A percentile compares a stretch with the other conserved stretches of the same genome.
These are phyloP conservation scores for Russula abietina DNA, from an alignment of 768 basidiomycete species.

Conservation along the genomic window DNA sequence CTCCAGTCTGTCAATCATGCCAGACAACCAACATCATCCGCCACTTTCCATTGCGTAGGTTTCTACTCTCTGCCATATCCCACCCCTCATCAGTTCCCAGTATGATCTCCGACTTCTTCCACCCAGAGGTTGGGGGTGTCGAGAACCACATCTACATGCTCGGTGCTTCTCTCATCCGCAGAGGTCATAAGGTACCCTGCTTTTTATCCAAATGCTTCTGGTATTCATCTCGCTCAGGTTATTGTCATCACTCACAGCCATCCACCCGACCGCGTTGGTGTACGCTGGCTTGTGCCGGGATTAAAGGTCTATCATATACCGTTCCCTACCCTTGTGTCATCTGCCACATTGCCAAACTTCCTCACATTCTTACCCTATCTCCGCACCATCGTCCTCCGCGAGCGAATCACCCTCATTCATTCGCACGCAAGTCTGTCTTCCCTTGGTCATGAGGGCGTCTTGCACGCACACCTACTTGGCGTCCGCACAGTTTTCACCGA, in stretches of 20 bases:
- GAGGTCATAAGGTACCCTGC: slow-evolving; percentile 70
- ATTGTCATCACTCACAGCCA: slow-evolving; percentile 94
- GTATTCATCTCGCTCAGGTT: slow-evolving; percentile 46
- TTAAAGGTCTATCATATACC: slow-evolving; percentile 96
- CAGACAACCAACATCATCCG: neutral
- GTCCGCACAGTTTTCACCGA: slow-evolving; percentile 94
- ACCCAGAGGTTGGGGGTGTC: slow-evolving; percentile 90
- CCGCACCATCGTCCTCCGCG: slow-evolving; percentile 80
- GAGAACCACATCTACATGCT: slow-evolving; percentile 96
- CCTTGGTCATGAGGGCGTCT: slow-evolving; percentile 86
- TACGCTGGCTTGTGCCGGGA: slow-evolving; percentile 81
- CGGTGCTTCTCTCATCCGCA: slow-evolving; percentile 69
- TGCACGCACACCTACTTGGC: slow-evolving; percentile 83
- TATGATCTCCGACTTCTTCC: slow-evolving; percentile 97
- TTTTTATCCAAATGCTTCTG: neutral
- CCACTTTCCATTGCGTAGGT: slow-evolving; percentile 17
- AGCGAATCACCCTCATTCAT: slow-evolving; percentile 82
- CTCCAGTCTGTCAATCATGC: neutral
- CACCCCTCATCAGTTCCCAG: slow-evolving; percentile 35
- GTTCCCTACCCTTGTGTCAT: slow-evolving; percentile 79
- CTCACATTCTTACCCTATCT: slow-evolving; percentile 89
- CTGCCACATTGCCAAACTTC: slow-evolving; percentile 92
- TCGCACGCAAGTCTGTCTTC: slow-evolving; percentile 88
- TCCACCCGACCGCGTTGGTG: slow-evolving; percentile 74
- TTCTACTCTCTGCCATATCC: too few species aligned